Evolutionary conservation across 116 monocot genomes (phyloP), one percentile per base, ranked within the genome.

Genomic region (Trichopus zeylanicus): DNA sequence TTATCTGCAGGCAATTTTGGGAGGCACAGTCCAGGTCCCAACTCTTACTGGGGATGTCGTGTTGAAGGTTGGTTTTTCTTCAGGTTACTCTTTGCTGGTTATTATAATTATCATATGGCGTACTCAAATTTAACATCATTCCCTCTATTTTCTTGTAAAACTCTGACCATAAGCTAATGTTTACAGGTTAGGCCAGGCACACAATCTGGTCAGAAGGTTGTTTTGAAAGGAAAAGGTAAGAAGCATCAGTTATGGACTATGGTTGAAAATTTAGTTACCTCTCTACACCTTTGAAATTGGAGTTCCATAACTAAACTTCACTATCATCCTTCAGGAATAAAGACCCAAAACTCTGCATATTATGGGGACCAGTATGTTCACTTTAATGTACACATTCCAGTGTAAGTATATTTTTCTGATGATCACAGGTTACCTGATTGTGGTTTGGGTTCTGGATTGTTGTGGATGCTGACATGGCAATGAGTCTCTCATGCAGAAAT

Each of bases 131-230:
- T 13, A 15, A 42, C 13, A 42, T 42, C 42, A 16, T 18, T 13
- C 5, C 15, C 3, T 9, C 23, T 5, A 49, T 5, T 22, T 21
- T 24, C 49, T 21, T 48, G 0, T 21, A 6, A 0, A 1, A 49
- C 6, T 4, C 49, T 49, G 19, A 49, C 8, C 23, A 8, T 7
- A 20, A 49, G 22, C 8, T 57, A 22, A 16, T 64, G 11, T 38
- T 39, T 16, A 38, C 84, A 95, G 95, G 84, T 97, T 67, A 77
- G 81, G 53, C 68, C 91, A 62, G 91, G 97, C 52, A 97, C 97
- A 46, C 97, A 97, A 70, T 87, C 91, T 61, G 91, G 84, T 51
- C 97, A 97, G 64, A 91, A 97, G 60, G 97, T 87, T 31, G 87
- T 97, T 63, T 58, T 97, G 52, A 91, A 75, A 66, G 97, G 91